Percentiles rank a stretch among this genome's conserved stretches.
phyloP scores from a whole-genome alignment of 2,329 filamentous ascomycete species.

The Fusarium drepaniforme region DNA sequence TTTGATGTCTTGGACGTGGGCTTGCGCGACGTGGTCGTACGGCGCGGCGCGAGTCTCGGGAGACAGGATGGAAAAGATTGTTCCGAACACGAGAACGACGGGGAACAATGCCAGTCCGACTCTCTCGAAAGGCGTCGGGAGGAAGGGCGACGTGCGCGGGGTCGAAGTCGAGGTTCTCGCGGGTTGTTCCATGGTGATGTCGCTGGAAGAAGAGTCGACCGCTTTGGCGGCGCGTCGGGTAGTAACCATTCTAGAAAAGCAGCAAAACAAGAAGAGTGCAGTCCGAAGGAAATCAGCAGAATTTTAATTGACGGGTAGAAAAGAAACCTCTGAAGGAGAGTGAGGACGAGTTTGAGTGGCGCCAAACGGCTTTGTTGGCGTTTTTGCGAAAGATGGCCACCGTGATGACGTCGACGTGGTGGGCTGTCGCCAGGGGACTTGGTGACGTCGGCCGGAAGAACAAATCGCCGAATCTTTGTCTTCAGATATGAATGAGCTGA shows the following conservation, averaged over 20 bases:
- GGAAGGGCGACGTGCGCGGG: slow-evolving; percentile 66
- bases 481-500: background rate
- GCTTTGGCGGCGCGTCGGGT: slow-evolving; percentile 42
- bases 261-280: background rate
- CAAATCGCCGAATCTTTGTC: slow-evolving; percentile 20
- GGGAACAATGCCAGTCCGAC: slow-evolving; percentile 80
- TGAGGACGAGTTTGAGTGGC: slow-evolving; percentile 6
- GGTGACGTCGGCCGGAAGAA: slow-evolving; percentile 26
- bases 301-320: background rate
- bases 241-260: slow-evolving; percentile 40
- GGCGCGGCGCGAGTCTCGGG: slow-evolving; percentile 74
- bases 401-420: slow-evolving; percentile 44
- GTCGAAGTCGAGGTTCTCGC: slow-evolving; percentile 33
- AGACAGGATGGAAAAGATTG: slow-evolving; percentile 82
- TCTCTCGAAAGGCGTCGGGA: slow-evolving; percentile 78
- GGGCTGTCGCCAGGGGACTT: slow-evolving; percentile 18
- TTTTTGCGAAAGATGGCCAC: slow-evolving; percentile 13
- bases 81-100: slow-evolving; percentile 81
- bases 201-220: slow-evolving; percentile 21
- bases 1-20: slow-evolving; percentile 67
- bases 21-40: slow-evolving; percentile 73
- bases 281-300: too few species aligned
- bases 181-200: slow-evolving; percentile 24
- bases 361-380: slow-evolving; percentile 17
- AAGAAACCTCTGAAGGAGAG: background rate